Base-by-base conservation (phyloP, 495 filamentous ascomycete species). In the Talaromyces borbonicus region DNA sequence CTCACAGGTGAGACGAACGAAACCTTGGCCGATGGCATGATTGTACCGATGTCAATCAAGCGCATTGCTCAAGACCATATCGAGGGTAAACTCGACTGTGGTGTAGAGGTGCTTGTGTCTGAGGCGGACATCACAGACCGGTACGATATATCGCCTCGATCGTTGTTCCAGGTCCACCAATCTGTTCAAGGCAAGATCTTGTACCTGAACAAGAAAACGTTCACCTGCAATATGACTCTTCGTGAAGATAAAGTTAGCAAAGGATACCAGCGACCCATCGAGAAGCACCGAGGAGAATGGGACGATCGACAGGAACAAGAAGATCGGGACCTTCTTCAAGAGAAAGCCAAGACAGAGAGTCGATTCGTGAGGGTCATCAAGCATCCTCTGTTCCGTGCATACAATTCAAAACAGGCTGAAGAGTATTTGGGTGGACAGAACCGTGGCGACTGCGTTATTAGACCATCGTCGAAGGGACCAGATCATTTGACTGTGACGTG, bases 401-500 rank as follows among this genome's bases (percentile, higher is more conserved):
- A 93, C 72, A 96, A 95, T 63, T 76, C 86, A 19, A 79, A 80
- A 1, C 92, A 98, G 65, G 93, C 92, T 7, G 87, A 95, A 59
- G 87, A 98, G 61, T 96, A 84, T 62, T 69, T 98, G 6, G 87
- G 87, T 16, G 84, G 85, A 5, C 84, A 88, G 60, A 75, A 77
- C 46, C 74, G 80, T 3, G 92, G 92, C 18, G 93, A 97, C 54
- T 85, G 92, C 39, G 85, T 98, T 26, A 95, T 98, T 54, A 83
- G 92, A 8, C 92, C 92, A 9, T 94, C 87, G 1, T 95, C 88
- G 18, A 92, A 89, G 51, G 92, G 92, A 9, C 81, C 83, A 27
- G 93, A 98, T 61, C 92, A 98, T 64, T 76, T 98, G 39, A 88
- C 90, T 3, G 77, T 98, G 31, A 98, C 92, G 1, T 98, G 92